Conservation (phyloP, 169 alveolate genomes). For the Plasmodium inui region DNA sequence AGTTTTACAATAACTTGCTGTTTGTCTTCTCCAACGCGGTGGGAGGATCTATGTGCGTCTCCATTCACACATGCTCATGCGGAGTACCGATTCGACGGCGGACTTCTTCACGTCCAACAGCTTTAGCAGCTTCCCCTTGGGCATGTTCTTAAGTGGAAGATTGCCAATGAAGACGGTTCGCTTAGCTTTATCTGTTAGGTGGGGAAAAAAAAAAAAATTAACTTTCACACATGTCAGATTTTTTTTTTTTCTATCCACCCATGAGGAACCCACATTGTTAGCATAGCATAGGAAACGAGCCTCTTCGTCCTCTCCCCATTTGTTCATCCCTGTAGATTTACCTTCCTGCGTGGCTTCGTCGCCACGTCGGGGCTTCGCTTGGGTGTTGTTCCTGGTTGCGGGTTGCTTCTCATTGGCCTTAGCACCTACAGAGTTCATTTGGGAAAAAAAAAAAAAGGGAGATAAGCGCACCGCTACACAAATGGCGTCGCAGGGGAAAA, state of each 20-base stretch:
- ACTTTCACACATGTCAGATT: neutral
- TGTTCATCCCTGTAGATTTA: neutral
- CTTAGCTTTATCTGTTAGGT: conserved; percentile 3
- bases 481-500: too few species aligned
- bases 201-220: neutral
- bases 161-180: conserved; percentile 64
- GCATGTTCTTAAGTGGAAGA: conserved; percentile 17
- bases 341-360: neutral
- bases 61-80: neutral
- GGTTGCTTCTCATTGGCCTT: neutral
- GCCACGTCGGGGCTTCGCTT: neutral
- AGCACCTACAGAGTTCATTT: neutral
- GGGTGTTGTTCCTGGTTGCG: neutral
- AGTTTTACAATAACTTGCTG: neutral
- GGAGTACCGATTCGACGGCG: conserved; percentile 47
- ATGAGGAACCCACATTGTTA: neutral
- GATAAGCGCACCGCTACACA: neutral
- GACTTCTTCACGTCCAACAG: conserved; percentile 7
- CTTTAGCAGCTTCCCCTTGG: conserved; percentile 2
- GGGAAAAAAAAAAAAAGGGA: neutral
- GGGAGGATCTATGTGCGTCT: neutral
- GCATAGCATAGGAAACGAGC: neutral
- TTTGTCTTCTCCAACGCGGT: neutral
- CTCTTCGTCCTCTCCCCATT: neutral
- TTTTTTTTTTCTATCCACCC: neutral